phyloP scores from a whole-genome alignment of 192 early-diverging fungal genomes.

The Coemansia sp. region DNA sequence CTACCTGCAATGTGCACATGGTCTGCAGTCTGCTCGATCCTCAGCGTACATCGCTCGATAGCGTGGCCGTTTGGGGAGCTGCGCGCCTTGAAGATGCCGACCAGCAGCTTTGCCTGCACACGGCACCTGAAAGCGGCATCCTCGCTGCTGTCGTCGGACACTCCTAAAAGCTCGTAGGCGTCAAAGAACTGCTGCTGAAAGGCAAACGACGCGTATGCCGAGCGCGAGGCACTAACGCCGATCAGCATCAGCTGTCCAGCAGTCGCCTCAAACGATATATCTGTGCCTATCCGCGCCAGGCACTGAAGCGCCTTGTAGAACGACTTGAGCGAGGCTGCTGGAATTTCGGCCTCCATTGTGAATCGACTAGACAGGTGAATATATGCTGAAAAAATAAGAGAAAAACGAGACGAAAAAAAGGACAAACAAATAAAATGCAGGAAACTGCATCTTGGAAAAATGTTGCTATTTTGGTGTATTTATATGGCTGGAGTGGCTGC shows the following conservation, averaged over 20 bases:
- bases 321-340: slow-evolving; percentile 45
- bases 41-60: slow-evolving; percentile 37
- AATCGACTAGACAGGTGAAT: background rate
- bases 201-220: slow-evolving; percentile 61
- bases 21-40: slow-evolving; percentile 32
- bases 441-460: too few relatives aligned
- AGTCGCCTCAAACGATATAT: slow-evolving; percentile 62
- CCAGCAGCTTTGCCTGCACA: slow-evolving; percentile 43
- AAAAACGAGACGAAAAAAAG: background rate
- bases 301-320: slow-evolving; percentile 62
- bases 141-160: slow-evolving; percentile 4
- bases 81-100: slow-evolving; percentile 44
- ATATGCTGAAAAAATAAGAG: background rate
- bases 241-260: slow-evolving; percentile 57
- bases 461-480: too few relatives aligned
- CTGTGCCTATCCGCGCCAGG: slow-evolving; percentile 62
- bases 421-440: background rate
- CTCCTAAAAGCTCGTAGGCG: slow-evolving; percentile 44
- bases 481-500: slow-evolving; percentile 6
- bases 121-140: slow-evolving; percentile 35
- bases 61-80: slow-evolving; percentile 15
- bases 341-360: slow-evolving; percentile 51
- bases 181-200: slow-evolving; percentile 68
- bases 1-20: slow-evolving; percentile 14
- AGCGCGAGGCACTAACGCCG: slow-evolving; percentile 68